Evolutionary conservation across 2,329 filamentous ascomycete species (phyloP), one percentile per base, ranked within the genome.

Genomic region (Simplicillium aogashimaense): DNA sequence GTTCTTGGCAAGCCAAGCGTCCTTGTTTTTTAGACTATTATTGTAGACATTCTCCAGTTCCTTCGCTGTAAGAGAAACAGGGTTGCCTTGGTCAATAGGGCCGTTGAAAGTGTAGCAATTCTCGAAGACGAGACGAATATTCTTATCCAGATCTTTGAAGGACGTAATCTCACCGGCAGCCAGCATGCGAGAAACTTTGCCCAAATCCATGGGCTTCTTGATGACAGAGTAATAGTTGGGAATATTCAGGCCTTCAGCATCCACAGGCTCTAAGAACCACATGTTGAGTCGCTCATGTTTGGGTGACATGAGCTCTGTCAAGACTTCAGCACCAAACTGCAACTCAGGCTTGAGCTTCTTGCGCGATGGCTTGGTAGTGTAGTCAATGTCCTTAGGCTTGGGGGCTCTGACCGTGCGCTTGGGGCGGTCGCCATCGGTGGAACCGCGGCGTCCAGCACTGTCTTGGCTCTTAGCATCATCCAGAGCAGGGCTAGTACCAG

Each of bases 201-300:
- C 71, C 37, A 95, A 70, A 58, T 98, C 90, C 90, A 97, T 98
- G 0, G 92, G 92, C 57, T 89, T 87, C 69, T 95, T 97, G 65
- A 98, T 88, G 45, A 97, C 70, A 53, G 83, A 87, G 58, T 92
- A 86, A 58, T 98, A 98, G 17, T 83, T 82, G 1, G 92, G 92
- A 44, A 97, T 95, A 57, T 90, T 88, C 40, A 97, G 68, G 1
- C 89, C 90, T 29, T 97, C 89, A 1, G 92, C 88, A 56, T 98
- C 92, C 15, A 98, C 92, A 0, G 92, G 85, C 7, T 75, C 66
- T 52, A 86, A 66, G 65, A 98, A 98, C 43, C 85, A 81, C 41
- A 73, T 72, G 34, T 86, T 86, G 48, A 81, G 66, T 2, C 64
- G 55, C 41, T 69, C 70, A 55, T 95, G 75, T 57, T 86, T 89